These are phyloP conservation scores for Microcyclosporella mali DNA, from an alignment of 2,329 filamentous ascomycete genomes.

Conservation along the genomic window DNA sequence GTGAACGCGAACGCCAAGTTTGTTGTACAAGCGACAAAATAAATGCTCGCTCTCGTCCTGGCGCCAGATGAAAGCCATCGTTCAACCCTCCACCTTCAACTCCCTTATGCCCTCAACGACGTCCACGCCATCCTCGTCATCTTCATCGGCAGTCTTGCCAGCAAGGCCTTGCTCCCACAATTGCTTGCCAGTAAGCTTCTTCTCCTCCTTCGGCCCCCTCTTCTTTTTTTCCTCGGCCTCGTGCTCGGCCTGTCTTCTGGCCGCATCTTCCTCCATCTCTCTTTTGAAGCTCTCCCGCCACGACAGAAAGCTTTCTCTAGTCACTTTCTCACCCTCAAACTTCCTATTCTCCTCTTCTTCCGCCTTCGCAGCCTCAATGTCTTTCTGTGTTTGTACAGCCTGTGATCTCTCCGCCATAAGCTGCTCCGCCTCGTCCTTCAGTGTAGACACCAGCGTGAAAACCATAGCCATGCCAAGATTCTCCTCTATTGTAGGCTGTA, in stretches of 20 bases:
- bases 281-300: constrained; percentile 74
- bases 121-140: constrained; percentile 60
- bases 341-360: constrained; percentile 95
- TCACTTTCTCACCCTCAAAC: constrained; percentile 87
- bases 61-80: too few relatives aligned
- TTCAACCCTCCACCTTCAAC: constrained; percentile 54
- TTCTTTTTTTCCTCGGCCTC: constrained; percentile 63
- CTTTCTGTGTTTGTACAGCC: constrained; percentile 50
- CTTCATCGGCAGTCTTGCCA: constrained; percentile 61
- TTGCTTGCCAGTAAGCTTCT: constrained; percentile 63
- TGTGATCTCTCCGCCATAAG: constrained; percentile 69
- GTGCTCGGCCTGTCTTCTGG: constrained; percentile 52
- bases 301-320: constrained; percentile 71
- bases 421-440: constrained; percentile 88
- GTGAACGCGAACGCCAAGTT: too few relatives aligned
- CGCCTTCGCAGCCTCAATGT: constrained; percentile 52
- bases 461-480: constrained; percentile 97
- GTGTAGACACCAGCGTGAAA: constrained; percentile 77
- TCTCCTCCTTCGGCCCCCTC: constrained; percentile 56
- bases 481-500: constrained; percentile 75
- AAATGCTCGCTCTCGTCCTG: too few relatives aligned
- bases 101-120: constrained; percentile 60
- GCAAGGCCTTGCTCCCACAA: constrained; percentile 45
- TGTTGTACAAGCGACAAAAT: too few relatives aligned
- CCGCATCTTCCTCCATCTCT: constrained; percentile 72